Base-by-base conservation (phyloP, 176 grass and related monocot genomes). In the Juncus effusus region DNA sequence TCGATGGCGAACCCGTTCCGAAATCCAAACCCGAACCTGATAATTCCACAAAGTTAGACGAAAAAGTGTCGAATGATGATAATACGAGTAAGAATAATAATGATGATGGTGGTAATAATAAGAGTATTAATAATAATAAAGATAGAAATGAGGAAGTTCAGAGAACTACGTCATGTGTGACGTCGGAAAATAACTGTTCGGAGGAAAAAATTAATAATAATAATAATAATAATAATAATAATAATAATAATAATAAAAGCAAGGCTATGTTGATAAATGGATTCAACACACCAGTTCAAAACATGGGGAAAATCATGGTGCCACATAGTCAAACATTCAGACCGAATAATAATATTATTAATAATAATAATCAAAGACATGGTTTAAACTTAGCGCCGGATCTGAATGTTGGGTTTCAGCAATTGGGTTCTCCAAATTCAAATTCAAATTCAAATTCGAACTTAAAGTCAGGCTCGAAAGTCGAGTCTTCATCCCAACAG, bases 321-420 rank as follows among this genome's bases (percentile, higher is more conserved):
- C 61, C 74, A 11, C 70, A 75, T 79, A 63, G 51, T 64, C 82
- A 79, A 40, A 70, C 59, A 47, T 51, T 56, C 51, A 63, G 67
- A 41, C 66, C 28, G 15, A 37, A 67, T 3, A 60, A 36, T 16
- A 59, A 36, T 36, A 60, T 56, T 7, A 16, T 10, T 6, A 36
- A 13, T 54, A 36, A 55, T 40, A 64, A 49, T 68, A 54, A 36
- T 15, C 14, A n/a, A 65, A 66, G 51, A 12, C 19, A 50, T 2
- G 47, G 61, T 15, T 40, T 60, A 40, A 50, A 73, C 51, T 38
- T 65, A 35, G 67, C 80, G 10, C 67, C 64, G 28, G 80, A 77
- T 40, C 37, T 79, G 41, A 79, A 76, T 66, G 71, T 79, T 44
- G 70, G 76, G 38, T 59, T 69, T 64, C 76, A 65, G 54, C 57